Evolutionary conservation across 352 stramenopile genomes (phyloP), one percentile per base, ranked within the genome.

Genomic region (Globisporangium paroecandrum): DNA sequence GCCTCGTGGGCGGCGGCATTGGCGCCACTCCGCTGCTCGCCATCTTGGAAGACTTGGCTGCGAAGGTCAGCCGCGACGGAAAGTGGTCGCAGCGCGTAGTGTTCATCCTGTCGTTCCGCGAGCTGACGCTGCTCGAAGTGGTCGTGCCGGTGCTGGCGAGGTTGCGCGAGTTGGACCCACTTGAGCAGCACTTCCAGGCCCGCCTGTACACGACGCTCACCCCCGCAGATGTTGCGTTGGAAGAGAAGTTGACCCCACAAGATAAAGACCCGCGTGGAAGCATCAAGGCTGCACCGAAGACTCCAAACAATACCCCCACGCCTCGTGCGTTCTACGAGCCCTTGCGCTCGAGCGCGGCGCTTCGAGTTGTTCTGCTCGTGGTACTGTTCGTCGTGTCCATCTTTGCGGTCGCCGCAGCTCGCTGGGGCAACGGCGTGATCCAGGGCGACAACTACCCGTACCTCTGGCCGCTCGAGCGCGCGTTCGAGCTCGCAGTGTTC

Each of bases 381-480:
- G 68, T 69, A 49, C 69, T 89, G 4, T 82, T 77, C 43, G 66
- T 77, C 20, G 64, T 83, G 7, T 71, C 70, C 3, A 78, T 81
- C 24, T 66, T 76, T 27, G 72, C 76, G 13, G 65, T 89, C 13
- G 70, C 69, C 12, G 71, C 66, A 7, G 71, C 76, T 38, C 69
- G 71, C 53, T 89, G 75, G 73, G 77, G 81, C 64, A 86, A 86
- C 49, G 81, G 78, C 24, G 41, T 66, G 29, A 85, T 89, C 66
- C 73, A 86, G 67, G 75, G 78, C 63, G 72, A 69, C 54, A 84
- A 75, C 60, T 69, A 80, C 68, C 76, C 70, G 38, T 63, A 77
- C 53, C 65, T 89, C 27, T 89, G 81, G 81, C 77, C 78, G 22
- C 74, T 89, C 47, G 71, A 89, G 71, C 78, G 77, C 36, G 68